Percentiles rank a stretch among this genome's conserved stretches.
These are phyloP conservation scores for Rhizopogon rudus DNA, from an alignment of 768 basidiomycete species.

Conservation along the genomic window DNA sequence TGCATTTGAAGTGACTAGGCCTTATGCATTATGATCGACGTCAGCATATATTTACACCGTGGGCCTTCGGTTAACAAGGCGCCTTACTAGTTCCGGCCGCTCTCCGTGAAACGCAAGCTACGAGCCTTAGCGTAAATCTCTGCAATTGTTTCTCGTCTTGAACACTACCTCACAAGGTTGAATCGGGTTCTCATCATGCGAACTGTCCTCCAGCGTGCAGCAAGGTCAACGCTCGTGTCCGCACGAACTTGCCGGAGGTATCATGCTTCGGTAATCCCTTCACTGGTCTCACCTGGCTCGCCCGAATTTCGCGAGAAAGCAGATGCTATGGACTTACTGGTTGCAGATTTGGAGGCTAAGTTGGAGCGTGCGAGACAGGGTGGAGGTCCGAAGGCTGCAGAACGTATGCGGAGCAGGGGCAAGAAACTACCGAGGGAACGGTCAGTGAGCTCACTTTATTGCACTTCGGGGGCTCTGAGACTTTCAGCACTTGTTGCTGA, in stretches of 20 bases:
- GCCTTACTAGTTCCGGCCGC: not conserved
- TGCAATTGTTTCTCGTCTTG: not conserved
- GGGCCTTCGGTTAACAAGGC: not conserved
- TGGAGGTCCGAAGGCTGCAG: slow-evolving; percentile 70
- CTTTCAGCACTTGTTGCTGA: slow-evolving; percentile 1
- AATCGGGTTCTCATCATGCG: slow-evolving; percentile 5
- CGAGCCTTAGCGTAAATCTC: not conserved
- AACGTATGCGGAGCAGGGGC: slow-evolving; percentile 70
- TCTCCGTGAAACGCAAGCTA: not conserved
- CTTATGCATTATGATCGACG: not conserved
- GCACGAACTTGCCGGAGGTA: slow-evolving; percentile 33
- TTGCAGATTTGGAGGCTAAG: slow-evolving; percentile 59
- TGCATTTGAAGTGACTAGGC: not conserved
- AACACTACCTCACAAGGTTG: not conserved
- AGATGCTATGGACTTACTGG: slow-evolving; percentile 63
- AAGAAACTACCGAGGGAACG: slow-evolving; percentile 84
- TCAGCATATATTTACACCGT: not conserved
- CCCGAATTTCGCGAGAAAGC: slow-evolving; percentile 69
- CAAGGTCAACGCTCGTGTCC: slow-evolving; percentile 1
- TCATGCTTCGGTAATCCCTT: slow-evolving; percentile 72
- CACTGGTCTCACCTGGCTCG: slow-evolving; percentile 60
- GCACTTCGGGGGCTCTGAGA: not conserved
- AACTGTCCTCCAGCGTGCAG: slow-evolving; percentile 10
- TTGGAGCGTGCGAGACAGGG: slow-evolving; percentile 58
- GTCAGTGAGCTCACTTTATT: slow-evolving; percentile 30